Conservation (phyloP, 169 alveolate genomes). For the Plasmodium reichenowi region DNA sequence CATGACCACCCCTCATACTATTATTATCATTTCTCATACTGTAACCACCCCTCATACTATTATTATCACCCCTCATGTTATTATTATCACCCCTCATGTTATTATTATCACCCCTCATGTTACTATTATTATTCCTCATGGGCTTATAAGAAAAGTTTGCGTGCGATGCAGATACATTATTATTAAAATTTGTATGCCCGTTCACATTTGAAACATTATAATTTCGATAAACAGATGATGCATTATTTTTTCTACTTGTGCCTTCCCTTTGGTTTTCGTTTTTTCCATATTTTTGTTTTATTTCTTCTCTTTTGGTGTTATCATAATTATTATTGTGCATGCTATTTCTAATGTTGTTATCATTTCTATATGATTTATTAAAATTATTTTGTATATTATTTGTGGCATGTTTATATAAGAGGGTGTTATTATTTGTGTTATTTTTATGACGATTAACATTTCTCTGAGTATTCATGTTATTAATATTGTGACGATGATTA, state of each 20-base stretch:
- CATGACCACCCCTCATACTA: background rate
- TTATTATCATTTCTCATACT: background rate
- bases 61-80: constrained; percentile 3
- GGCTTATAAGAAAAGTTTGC: background rate
- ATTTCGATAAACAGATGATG: too few relatives aligned
- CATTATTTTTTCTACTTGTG: background rate
- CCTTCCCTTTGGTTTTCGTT: constrained; percentile 19
- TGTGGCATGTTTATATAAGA: constrained; percentile 17
- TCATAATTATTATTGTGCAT: constrained; percentile 12
- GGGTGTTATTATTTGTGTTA: constrained; percentile 1
- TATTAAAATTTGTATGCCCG: constrained; percentile 6
- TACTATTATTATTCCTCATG: constrained; percentile 11
- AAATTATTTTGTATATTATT: background rate
- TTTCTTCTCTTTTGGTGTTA: constrained; percentile 34
- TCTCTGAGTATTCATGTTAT: background rate
- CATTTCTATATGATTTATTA: constrained; percentile 19
- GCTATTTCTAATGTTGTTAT: constrained; percentile 12
- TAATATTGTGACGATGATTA: background rate
- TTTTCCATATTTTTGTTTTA: constrained; percentile 8
- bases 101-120: constrained; percentile 2
- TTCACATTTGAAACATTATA: background rate
- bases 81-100: background rate
- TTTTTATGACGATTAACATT: background rate
- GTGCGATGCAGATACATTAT: background rate
- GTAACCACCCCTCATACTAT: too few relatives aligned